Evolutionary conservation across 2,329 filamentous ascomycete genomes (phyloP).

Genomic region (Neoascochyta sp.): DNA sequence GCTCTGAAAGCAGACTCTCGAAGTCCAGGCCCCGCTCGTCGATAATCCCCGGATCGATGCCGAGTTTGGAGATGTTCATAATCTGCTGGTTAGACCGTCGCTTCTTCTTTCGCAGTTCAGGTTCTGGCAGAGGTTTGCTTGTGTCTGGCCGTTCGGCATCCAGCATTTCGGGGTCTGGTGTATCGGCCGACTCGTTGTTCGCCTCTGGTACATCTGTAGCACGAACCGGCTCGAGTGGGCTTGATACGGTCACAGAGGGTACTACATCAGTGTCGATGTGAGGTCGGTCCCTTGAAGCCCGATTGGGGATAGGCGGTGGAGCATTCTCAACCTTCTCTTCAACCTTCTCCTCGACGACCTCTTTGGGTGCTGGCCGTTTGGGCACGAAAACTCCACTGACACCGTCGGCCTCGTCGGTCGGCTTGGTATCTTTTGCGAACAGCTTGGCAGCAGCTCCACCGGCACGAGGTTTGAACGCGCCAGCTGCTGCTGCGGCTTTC

Average conservation of each 20-base stretch:
- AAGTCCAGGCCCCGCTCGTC: constrained; percentile 76
- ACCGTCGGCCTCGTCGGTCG: constrained; percentile 73
- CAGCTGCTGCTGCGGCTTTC: constrained; percentile 68
- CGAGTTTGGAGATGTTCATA: constrained; percentile 73
- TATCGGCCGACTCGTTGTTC: constrained; percentile 34
- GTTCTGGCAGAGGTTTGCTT: constrained; percentile 21
- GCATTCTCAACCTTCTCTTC: constrained; percentile 24
- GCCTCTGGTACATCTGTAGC: constrained; percentile 14
- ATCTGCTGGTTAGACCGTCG: constrained; percentile 69
- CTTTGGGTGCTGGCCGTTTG: constrained; percentile 36
- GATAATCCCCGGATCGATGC: constrained; percentile 72
- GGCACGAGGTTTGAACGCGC: constrained; percentile 77
- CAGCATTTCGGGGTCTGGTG: constrained; percentile 32
- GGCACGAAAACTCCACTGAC: constrained; percentile 87
- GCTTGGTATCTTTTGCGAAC: constrained; percentile 55
- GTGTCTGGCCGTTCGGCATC: constrained; percentile 7
- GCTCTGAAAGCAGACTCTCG: constrained; percentile 75
- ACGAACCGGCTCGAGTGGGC: constrained; percentile 23
- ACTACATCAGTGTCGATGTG: constrained; percentile 31
- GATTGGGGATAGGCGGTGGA: constrained; percentile 20
- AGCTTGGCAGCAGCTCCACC: constrained; percentile 83
- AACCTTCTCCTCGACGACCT: constrained; percentile 21
- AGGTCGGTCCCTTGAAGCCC: constrained; percentile 26
- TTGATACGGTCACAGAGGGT: constrained; percentile 35
- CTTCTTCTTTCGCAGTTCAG: constrained; percentile 56